These are phyloP conservation scores for Mucor plumbeus DNA, from an alignment of 371 early-diverging fungal species.

Conservation along the genomic window DNA sequence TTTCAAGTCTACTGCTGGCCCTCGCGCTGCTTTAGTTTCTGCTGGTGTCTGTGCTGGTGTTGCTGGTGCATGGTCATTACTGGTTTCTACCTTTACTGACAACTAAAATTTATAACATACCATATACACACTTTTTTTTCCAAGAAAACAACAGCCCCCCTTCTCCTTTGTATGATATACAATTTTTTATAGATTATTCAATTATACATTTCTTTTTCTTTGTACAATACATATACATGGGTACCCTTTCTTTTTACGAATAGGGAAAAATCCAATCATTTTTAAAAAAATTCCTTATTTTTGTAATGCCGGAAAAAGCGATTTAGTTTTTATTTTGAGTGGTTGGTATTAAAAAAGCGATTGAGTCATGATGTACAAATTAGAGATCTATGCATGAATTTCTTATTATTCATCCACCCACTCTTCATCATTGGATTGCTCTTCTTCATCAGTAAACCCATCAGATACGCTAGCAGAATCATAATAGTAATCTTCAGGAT, in stretches of 20 bases:
- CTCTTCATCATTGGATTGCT: background rate
- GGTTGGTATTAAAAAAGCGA: no score
- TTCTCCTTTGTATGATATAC: conserved; percentile 5
- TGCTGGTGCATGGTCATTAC: conserved; percentile 57
- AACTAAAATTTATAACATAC: conserved; percentile 17
- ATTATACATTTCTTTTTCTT: background rate
- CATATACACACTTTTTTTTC: background rate
- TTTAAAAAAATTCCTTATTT: no score
- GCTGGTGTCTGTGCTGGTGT: conserved; percentile 65
- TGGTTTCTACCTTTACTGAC: conserved; percentile 42
- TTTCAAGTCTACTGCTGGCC: conserved; percentile 75
- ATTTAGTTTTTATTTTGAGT: no score
- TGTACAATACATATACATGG: conserved; percentile 3
- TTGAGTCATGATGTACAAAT: no score
- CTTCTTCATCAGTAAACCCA: conserved; percentile 9
- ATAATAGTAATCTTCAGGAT: conserved; percentile 15
- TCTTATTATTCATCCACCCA: background rate
- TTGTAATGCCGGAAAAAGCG: no score
- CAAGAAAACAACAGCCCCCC: background rate
- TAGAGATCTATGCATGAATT: background rate
- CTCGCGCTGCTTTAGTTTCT: conserved; percentile 59
- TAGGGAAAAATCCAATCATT: background rate
- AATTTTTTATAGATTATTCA: background rate
- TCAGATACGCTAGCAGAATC: conserved; percentile 10
- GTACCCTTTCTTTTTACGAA: background rate